Base-by-base conservation (phyloP, 2,329 filamentous ascomycete genomes). In the Scopulariopsis brevicaulis region DNA sequence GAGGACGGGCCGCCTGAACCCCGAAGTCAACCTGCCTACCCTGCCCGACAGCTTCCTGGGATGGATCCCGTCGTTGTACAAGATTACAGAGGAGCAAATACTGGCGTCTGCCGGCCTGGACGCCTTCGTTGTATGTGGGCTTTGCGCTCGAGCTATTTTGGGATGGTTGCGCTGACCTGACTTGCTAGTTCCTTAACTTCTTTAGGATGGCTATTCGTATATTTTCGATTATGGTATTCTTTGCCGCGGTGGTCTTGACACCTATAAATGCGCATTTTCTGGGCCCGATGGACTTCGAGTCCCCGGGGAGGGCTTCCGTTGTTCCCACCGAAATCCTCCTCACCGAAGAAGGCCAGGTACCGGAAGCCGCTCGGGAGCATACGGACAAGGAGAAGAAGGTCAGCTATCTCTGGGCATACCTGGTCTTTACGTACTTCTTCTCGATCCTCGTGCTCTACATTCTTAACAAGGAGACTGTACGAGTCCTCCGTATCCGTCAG, bases 181-280 rank as follows among this genome's bases (percentile, higher is more conserved):
- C 20, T 18, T 28, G 74, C 81, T 14, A 58, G 56, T 96, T 99
- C 68, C 78, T 99, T 15, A 83, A 87, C 18, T 99, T 99, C 73
- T 97, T 96, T 78, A 95, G 92, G 69, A 94, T 97, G 84, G 87
- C 93, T 14, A 89, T 91, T 63, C 89, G 87, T 61, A 87, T 96
- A 64, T 85, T 97, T 55, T 75, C 82, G 18, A 75, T 88, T 56
- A 87, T 95, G 65, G 82, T 94, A 59, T 83, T 96, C 70, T 90
- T 97, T 66, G 87, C 92, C 32, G 77, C 88, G 40, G 77, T 82
- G 18, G 82, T 99, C 4, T 86, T 99, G 63, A 86, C 87, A 62
- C 95, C 94, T 0, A 87, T 99, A 59, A 95, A 97, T 68, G 79
- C 81, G 59, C 81, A 82, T 60, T 95, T 83, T n/a, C 40, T 54